Base-by-base conservation (phyloP, 805 yeast genomes). In the Hermanozyma aechmeae region DNA sequence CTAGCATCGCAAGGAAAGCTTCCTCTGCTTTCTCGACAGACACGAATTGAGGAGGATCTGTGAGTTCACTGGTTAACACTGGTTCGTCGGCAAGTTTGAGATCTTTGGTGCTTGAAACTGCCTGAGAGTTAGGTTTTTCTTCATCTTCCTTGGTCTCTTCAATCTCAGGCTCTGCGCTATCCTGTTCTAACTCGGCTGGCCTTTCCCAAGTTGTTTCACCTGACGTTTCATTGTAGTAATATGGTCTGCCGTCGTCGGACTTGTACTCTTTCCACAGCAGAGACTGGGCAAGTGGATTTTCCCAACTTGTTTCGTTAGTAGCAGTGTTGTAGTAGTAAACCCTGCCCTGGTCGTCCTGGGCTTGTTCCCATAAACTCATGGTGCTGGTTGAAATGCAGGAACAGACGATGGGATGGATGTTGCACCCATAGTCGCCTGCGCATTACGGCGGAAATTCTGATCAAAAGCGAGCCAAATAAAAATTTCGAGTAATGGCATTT, bases 281-380 rank as follows among this genome's bases (percentile, higher is more conserved):
- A 18, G 21, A 18, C n/a, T 22, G n/a, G 13, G 8, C 24, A 9
- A 6, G 13, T 7, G 96, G 96, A 38, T 75, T 73, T 15, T 80
- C 83, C 95, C 96, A 85, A 28, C 77, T 73, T 0, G 95, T 75
- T 39, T 74, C 73, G 27, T 73, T 69, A 0, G 89, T 79, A 16
- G 48, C 64, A 0, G 69, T 30, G 38, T 86, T 75, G 50, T 74
- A 83, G 53, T 79, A 86, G 54, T 86, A 87, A 1, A 61, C 58
- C 28, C 77, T 62, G 0, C 93, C 92, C 29, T 73, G 73, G 9
- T 70, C 72, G 41, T 79, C 83, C 22, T 58, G 58, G 9, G 72
- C 67, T 35, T 73, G 72, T 44, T 70, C 73, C 95, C 96, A 86
- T 24, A 33, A 37, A 13, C 41, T 31, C 49, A 44, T 44, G 18